A percentile compares a stretch with the other conserved stretches of the same genome.
Evolutionary conservation across 306 rosid genomes (phyloP).

Genomic region (barrel medic (Medicago truncatula)): DNA sequence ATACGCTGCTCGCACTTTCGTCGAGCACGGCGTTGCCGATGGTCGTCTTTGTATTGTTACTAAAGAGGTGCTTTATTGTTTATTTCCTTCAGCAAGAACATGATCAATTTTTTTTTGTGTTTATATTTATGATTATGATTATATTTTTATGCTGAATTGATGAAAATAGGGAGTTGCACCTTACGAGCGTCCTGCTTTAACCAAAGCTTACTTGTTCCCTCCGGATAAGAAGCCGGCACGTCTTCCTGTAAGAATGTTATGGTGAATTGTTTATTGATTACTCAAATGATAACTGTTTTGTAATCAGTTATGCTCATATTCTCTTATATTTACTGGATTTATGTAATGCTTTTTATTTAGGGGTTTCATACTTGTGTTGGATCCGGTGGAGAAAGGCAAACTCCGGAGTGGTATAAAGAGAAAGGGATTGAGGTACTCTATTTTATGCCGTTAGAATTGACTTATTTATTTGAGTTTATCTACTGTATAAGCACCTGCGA

Average conservation of each 20-base stretch:
- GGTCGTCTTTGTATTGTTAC: slow-evolving; percentile 92
- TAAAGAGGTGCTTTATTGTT: slow-evolving; percentile 67
- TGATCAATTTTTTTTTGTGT: background rate
- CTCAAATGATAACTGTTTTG: slow-evolving; percentile 19
- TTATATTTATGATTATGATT: slow-evolving; percentile 5
- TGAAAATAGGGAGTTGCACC: slow-evolving; percentile 75
- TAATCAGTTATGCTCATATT: background rate
- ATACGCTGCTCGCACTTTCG: slow-evolving; percentile 91
- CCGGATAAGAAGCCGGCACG: slow-evolving; percentile 91
- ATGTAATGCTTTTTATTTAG: slow-evolving; percentile 44
- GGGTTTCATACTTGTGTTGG: slow-evolving; percentile 99
- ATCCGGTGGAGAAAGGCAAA: slow-evolving; percentile 94
- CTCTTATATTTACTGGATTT: background rate
- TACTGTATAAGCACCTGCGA: background rate
- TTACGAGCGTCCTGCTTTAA: slow-evolving; percentile 95
- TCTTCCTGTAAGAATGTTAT: slow-evolving; percentile 71
- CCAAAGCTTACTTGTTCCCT: slow-evolving; percentile 86
- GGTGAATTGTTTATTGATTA: background rate
- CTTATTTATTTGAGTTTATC: background rate
- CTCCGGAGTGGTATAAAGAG: slow-evolving; percentile 91
- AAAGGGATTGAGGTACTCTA: slow-evolving; percentile 85
- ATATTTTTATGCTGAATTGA: slow-evolving; percentile 26
- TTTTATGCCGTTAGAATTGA: background rate
- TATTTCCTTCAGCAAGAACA: background rate
- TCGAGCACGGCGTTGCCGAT: slow-evolving; percentile 91